Percentiles rank a stretch among this genome's conserved stretches.
Conservation (phyloP, 805 yeast genomes). For the Pichia cabralensis region DNA sequence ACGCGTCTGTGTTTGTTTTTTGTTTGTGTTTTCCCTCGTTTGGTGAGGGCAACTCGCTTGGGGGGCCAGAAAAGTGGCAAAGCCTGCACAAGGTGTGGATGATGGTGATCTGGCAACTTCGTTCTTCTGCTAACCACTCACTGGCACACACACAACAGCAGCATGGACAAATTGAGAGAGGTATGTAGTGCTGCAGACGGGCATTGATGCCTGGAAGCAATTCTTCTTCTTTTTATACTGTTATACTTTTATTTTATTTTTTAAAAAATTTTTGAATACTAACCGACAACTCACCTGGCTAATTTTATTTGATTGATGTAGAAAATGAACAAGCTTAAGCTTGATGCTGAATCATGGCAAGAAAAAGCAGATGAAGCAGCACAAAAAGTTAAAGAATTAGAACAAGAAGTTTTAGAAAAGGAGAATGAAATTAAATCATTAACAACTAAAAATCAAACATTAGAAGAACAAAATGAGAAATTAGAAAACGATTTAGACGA, state of each 20-base stretch:
- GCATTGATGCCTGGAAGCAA: background rate
- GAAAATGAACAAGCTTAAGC: conserved; percentile 83
- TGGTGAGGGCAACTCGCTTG: no score
- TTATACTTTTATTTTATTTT: no score
- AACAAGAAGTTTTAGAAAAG: conserved; percentile 84
- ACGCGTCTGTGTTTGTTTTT: no score
- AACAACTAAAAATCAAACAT: conserved; percentile 80
- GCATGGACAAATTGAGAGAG: conserved; percentile 41
- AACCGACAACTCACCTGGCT: no score
- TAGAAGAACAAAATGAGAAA: conserved; percentile 77
- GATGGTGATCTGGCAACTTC: no score
- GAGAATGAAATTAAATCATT: conserved; percentile 92
- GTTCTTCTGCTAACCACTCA: no score
- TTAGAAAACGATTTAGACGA: conserved; percentile 65
- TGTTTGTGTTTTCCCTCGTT: no score
- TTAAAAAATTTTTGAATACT: no score
- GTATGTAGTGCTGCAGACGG: conserved; percentile 23
- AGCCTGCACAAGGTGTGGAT: background rate
- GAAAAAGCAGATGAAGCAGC: conserved; percentile 87
- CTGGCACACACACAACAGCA: background rate
- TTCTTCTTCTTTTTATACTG: background rate
- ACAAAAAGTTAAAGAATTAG: conserved; percentile 75
- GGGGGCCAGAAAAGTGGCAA: no score
- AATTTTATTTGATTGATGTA: no score
- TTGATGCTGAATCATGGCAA: conserved; percentile 96